Evolutionary conservation across 2,329 filamentous ascomycete species (phyloP).

Genomic region (Xylaria digitata): DNA sequence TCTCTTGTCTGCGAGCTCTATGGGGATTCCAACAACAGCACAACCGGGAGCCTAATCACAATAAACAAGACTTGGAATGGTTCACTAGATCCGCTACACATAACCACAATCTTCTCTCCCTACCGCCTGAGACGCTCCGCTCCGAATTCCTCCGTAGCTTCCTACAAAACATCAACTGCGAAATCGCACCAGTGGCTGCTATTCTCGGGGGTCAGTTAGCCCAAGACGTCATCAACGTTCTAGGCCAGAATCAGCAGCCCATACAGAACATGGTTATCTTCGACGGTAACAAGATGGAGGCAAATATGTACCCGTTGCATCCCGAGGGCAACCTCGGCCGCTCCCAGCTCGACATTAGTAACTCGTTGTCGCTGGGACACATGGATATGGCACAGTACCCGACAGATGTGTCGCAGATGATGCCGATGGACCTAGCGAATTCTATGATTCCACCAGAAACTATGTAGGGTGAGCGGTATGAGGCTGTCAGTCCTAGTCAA

Average conservation of each 20-base stretch:
- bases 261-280: slow-evolving; percentile 96
- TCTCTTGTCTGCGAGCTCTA: slow-evolving; percentile 87
- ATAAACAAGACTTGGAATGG: slow-evolving; percentile 72
- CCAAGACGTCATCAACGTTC: slow-evolving; percentile 96
- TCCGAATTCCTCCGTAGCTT: slow-evolving; percentile 84
- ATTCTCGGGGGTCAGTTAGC: slow-evolving; percentile 91
- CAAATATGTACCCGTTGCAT: slow-evolving; percentile 83
- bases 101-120: slow-evolving; percentile 78
- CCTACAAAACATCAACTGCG: slow-evolving; percentile 84
- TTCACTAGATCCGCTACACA: slow-evolving; percentile 84
- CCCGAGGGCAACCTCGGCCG: slow-evolving; percentile 69
- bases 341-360: slow-evolving; percentile 55
- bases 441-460: slow-evolving; percentile 9
- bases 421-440: slow-evolving; percentile 37
- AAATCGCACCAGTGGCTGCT: slow-evolving; percentile 87
- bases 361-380: slow-evolving; percentile 38
- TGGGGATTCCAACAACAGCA: slow-evolving; percentile 83
- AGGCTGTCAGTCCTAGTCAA: neutral
- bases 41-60: slow-evolving; percentile 65
- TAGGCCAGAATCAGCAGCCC: slow-evolving; percentile 90
- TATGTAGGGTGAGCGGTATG: slow-evolving; percentile 2
- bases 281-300: slow-evolving; percentile 83
- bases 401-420: slow-evolving; percentile 41
- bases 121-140: slow-evolving; percentile 74
- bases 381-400: slow-evolving; percentile 23